phyloP scores from a whole-genome alignment of 805 yeast genomes.

The Komagataella pseudopastoris region DNA sequence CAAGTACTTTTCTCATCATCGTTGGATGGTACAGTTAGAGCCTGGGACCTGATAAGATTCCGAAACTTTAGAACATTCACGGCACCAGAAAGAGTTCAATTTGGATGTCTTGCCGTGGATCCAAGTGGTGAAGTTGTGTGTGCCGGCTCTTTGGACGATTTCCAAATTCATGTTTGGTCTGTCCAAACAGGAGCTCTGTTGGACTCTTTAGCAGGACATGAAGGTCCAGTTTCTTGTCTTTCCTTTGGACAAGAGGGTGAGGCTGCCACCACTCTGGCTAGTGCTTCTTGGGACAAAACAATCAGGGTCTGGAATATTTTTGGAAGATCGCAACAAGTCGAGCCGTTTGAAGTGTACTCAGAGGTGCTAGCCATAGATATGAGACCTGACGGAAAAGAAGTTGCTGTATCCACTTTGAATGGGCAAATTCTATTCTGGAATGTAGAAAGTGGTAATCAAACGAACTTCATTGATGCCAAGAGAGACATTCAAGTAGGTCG shows the following conservation, averaged over 20 bases:
- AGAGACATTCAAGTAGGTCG: constrained; percentile 84
- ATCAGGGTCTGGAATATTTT: constrained; percentile 88
- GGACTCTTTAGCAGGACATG: constrained; percentile 85
- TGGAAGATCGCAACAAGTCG: constrained; percentile 75
- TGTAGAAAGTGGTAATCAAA: constrained; percentile 67
- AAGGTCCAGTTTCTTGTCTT: constrained; percentile 84
- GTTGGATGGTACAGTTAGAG: constrained; percentile 91
- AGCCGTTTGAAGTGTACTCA: constrained; percentile 74
- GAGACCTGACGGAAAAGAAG: constrained; percentile 87
- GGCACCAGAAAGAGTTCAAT: constrained; percentile 79
- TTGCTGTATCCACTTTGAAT: constrained; percentile 79
- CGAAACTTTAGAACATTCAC: constrained; percentile 93
- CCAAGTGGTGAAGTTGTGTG: constrained; percentile 95
- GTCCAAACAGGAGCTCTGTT: constrained; percentile 90
- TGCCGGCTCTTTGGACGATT: constrained; percentile 85
- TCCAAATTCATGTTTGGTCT: constrained; percentile 91
- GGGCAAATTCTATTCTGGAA: constrained; percentile 83
- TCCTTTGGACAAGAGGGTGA: constrained; percentile 73
- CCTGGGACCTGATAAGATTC: constrained; percentile 90
- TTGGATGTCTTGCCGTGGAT: constrained; percentile 82
- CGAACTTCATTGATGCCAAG: constrained; percentile 73
- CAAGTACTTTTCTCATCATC: constrained; percentile 87
- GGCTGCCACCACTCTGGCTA: constrained; percentile 45
- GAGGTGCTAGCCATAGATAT: constrained; percentile 76
- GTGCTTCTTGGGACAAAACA: constrained; percentile 95